These are phyloP conservation scores for Neonectria ditissima DNA, from an alignment of 2,329 filamentous ascomycete species.

Conservation along the genomic window DNA sequence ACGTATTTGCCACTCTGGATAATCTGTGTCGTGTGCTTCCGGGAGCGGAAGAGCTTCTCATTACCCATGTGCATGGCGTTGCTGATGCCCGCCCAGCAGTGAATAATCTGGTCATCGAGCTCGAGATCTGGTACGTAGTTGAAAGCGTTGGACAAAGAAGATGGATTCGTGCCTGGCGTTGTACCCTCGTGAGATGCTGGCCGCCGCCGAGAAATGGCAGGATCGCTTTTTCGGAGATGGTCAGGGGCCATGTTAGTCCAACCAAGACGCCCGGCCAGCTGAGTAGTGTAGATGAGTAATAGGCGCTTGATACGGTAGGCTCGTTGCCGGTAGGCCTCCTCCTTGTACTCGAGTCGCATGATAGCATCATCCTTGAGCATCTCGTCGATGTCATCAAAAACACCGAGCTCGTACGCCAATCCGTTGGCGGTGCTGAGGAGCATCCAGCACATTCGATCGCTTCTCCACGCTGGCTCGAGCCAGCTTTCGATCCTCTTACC, in stretches of 20 bases:
- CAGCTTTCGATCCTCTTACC: constrained; percentile 92
- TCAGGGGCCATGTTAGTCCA: constrained; percentile 94
- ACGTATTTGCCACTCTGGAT: constrained; percentile 90
- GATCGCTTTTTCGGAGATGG: constrained; percentile 68
- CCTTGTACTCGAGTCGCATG: constrained; percentile 74
- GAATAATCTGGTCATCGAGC: constrained; percentile 76
- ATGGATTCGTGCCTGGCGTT: constrained; percentile 70
- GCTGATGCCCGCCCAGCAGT: constrained; percentile 95
- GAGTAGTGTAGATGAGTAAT: constrained; percentile 90
- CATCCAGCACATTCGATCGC: constrained; percentile 98
- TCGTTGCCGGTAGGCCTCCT: constrained; percentile 81
- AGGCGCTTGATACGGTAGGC: constrained; percentile 86
- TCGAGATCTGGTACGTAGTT: constrained; percentile 76
- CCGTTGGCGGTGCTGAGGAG: constrained; percentile 90
- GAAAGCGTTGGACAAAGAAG: constrained; percentile 68
- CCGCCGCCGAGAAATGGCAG: constrained; percentile 64
- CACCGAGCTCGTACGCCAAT: constrained; percentile 91
- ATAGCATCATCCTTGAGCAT: constrained; percentile 69
- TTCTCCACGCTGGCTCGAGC: constrained; percentile 95
- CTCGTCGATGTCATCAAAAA: constrained; percentile 92
- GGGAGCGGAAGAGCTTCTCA: constrained; percentile 86
- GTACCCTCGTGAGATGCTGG: constrained; percentile 66
- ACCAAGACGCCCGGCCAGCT: constrained; percentile 91
- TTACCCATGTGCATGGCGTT: constrained; percentile 93
- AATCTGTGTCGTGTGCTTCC: constrained; percentile 87